Percentiles rank a stretch among this genome's conserved stretches.
phyloP scores from a whole-genome alignment of 306 rosid species.

The Dalbergia cochinchinensis region DNA sequence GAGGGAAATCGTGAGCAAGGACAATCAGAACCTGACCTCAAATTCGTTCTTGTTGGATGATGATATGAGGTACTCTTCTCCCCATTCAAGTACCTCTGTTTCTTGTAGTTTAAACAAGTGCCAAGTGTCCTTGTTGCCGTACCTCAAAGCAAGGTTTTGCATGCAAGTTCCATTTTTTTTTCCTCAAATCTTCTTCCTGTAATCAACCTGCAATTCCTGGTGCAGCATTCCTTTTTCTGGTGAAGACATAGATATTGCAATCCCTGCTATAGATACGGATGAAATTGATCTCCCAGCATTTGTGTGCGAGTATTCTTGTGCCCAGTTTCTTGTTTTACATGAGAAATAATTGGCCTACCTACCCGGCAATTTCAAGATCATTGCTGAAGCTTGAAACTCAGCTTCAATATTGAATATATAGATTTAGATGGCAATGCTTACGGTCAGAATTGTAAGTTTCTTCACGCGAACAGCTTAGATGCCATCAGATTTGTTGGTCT shows the following conservation, averaged over 20 bases:
- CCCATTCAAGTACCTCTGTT: not conserved
- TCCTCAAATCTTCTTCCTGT: not conserved
- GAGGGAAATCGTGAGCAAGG: conserved; percentile 92
- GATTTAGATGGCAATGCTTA: conserved; percentile 2
- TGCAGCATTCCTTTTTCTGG: conserved; percentile 98
- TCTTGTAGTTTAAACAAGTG: conserved; percentile 25
- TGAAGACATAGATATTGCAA: conserved; percentile 90
- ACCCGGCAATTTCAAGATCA: conserved; percentile 33
- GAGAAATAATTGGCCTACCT: conserved; percentile 44
- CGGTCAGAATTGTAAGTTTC: conserved; percentile 14
- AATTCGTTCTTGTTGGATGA: conserved; percentile 97
- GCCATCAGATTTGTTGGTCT: conserved; percentile 30
- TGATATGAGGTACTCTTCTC: conserved; percentile 80
- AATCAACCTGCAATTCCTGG: conserved; percentile 26
- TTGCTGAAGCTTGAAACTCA: conserved; percentile 28
- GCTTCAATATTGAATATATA: conserved; percentile 34
- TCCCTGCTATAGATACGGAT: conserved; percentile 83
- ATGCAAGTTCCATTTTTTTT: not conserved
- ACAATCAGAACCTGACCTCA: conserved; percentile 86
- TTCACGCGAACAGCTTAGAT: conserved; percentile 14
- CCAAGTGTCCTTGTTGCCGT: not conserved
- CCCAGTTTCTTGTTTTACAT: conserved; percentile 68
- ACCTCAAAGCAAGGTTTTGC: too few species aligned
- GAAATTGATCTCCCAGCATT: conserved; percentile 71
- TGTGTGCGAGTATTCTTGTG: conserved; percentile 74